Evolutionary conservation across 164 flowering plant species (phyloP).

Genomic region (Pachysandra terminalis): DNA sequence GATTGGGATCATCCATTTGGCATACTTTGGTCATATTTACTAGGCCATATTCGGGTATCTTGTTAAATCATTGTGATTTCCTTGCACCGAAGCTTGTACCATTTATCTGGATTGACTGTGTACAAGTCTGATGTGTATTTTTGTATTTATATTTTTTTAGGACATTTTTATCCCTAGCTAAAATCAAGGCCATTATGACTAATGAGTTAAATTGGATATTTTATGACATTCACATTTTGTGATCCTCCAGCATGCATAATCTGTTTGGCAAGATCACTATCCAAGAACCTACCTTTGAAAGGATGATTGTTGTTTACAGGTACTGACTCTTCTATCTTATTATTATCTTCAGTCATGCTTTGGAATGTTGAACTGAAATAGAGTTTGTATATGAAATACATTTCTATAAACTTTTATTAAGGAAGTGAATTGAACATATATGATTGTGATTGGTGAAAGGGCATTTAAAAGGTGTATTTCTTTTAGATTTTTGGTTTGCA

Average conservation of each 20-base stretch:
- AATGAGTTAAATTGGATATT: background rate
- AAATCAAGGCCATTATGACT: background rate
- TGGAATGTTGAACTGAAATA: background rate
- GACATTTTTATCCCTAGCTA: background rate
- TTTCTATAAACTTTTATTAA: too few species aligned
- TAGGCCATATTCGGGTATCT: background rate
- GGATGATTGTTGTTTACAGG: slow-evolving; percentile 96
- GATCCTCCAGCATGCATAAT: slow-evolving; percentile 44
- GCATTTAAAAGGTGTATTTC: too few species aligned
- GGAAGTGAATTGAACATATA: background rate
- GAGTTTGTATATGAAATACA: background rate
- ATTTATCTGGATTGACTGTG: too few species aligned
- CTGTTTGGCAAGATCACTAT: slow-evolving; percentile 64
- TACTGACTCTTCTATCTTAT: slow-evolving; percentile 19
- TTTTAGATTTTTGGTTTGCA: too few species aligned
- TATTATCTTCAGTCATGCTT: background rate
- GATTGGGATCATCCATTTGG: background rate
- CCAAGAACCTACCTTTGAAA: slow-evolving; percentile 95
- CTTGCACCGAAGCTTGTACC: background rate
- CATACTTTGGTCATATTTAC: too few species aligned
- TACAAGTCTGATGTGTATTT: background rate
- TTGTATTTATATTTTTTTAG: background rate
- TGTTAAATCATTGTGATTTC: too few species aligned
- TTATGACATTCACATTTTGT: slow-evolving; percentile 15
- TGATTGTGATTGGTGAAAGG: background rate